These are phyloP conservation scores for Starmerella potacharoeniae DNA, from an alignment of 805 yeast species.

Conservation along the genomic window DNA sequence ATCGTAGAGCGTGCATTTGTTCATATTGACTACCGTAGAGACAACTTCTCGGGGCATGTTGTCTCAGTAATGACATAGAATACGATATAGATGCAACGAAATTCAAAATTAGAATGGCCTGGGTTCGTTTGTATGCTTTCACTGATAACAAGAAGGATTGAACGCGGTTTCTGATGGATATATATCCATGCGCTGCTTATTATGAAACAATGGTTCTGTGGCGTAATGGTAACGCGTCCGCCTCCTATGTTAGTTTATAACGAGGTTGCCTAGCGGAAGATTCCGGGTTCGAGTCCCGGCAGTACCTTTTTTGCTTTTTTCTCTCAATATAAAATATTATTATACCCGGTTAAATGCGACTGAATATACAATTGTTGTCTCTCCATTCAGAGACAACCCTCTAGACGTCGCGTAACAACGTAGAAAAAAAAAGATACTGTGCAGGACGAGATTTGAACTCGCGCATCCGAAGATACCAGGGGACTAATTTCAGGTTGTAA, in stretches of 20 bases:
- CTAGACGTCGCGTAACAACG: too few relatives aligned
- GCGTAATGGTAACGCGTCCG: conserved; percentile 60
- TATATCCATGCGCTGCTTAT: background rate
- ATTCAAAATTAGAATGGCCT: background rate
- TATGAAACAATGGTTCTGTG: conserved; percentile 24
- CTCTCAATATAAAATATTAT: background rate
- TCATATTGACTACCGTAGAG: conserved; percentile 47
- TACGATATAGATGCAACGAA: background rate
- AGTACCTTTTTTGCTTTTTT: conserved; percentile 26
- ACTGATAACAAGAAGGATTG: background rate
- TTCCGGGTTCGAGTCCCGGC: conserved; percentile 61
- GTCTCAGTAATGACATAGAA: background rate
- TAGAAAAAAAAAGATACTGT: conserved; percentile 5
- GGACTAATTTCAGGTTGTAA: conserved; percentile 21
- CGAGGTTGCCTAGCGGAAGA: conserved; percentile 38
- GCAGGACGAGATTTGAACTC: conserved; percentile 25
- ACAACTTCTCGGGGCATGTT: conserved; percentile 32
- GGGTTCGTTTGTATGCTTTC: too few relatives aligned
- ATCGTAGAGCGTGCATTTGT: conserved; percentile 73
- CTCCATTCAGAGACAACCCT: too few relatives aligned
- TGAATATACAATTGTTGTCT: too few relatives aligned
- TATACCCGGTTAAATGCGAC: too few relatives aligned
- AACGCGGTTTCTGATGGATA: background rate
- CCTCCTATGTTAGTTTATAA: conserved; percentile 37
- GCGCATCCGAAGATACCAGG: conserved; percentile 25